A percentile compares a stretch with the other conserved stretches of the same genome.
phyloP scores from a whole-genome alignment of 352 stramenopile genomes.

The Phytophthora fragariaefolia region DNA sequence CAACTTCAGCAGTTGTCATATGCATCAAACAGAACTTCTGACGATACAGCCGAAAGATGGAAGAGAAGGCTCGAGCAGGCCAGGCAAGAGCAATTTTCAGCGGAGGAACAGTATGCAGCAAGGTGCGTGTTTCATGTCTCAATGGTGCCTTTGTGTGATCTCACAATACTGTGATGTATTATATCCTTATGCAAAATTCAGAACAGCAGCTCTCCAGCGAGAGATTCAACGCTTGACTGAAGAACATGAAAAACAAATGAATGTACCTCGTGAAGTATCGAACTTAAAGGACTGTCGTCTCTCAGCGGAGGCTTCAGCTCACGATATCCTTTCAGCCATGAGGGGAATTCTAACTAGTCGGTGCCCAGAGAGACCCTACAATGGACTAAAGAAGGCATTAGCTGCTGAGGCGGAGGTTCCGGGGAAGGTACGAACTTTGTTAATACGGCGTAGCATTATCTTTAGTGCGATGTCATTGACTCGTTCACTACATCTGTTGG shows the following conservation, averaged over 20 bases:
- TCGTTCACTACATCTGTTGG: background rate
- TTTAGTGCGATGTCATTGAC: background rate
- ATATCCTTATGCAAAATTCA: constrained; percentile 12
- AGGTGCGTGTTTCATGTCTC: too few relatives aligned
- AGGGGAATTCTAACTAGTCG: constrained; percentile 64
- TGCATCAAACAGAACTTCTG: constrained; percentile 19
- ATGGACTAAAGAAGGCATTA: constrained; percentile 83
- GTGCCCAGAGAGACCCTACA: constrained; percentile 72
- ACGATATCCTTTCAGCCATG: constrained; percentile 75
- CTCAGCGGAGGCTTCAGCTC: constrained; percentile 47
- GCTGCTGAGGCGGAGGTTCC: constrained; percentile 69
- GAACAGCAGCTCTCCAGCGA: constrained; percentile 37
- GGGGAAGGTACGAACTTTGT: constrained; percentile 55
- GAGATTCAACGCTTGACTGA: constrained; percentile 33
- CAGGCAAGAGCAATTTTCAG: constrained; percentile 49
- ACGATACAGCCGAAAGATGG: constrained; percentile 52
- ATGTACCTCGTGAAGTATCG: constrained; percentile 17
- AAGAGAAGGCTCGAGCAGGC: constrained; percentile 64
- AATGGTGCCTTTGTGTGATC: too few relatives aligned
- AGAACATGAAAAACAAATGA: constrained; percentile 36
- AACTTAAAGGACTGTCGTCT: constrained; percentile 69
- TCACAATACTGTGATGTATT: background rate
- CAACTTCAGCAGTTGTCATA: constrained; percentile 51
- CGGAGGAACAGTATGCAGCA: constrained; percentile 49
- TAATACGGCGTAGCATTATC: too few relatives aligned